Evolutionary conservation across 2,329 filamentous ascomycete species (phyloP).

Genomic region (Myriosclerotinia curreyana): DNA sequence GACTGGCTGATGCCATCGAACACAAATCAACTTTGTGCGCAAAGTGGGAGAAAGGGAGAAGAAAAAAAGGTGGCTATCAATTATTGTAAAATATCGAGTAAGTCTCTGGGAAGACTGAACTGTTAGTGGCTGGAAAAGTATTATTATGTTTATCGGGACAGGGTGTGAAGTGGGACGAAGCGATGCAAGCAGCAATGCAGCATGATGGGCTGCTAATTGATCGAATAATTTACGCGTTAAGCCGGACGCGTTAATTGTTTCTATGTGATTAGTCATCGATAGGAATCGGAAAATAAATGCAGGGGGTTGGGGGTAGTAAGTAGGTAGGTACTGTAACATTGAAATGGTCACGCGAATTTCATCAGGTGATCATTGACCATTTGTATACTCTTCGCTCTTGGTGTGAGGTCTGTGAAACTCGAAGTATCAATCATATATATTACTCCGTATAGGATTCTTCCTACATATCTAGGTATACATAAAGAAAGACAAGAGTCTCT

Average conservation of each 20-base stretch:
- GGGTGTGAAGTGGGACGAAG: constrained; percentile 16
- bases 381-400: neutral
- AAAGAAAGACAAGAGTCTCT: no score
- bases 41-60: constrained; percentile 12
- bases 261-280: constrained; percentile 4
- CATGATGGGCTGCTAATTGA: neutral
- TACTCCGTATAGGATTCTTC: no score
- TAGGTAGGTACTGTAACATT: neutral
- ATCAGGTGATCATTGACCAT: neutral
- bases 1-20: constrained; percentile 46
- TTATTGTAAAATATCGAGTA: constrained; percentile 12
- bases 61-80: constrained; percentile 9
- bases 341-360: neutral
- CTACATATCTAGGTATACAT: no score
- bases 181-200: neutral
- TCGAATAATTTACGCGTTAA: constrained; percentile 16
- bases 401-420: neutral
- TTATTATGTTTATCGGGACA: constrained; percentile 14
- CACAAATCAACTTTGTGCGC: constrained; percentile 1
- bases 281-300: neutral
- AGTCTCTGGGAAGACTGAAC: constrained; percentile 8
- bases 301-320: neutral
- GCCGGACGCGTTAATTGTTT: constrained; percentile 1
- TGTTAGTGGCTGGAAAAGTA: constrained; percentile 16
- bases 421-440: neutral